Base-by-base conservation (phyloP, 1,139 yeast genomes). In the Suhomyces atakaporum region DNA sequence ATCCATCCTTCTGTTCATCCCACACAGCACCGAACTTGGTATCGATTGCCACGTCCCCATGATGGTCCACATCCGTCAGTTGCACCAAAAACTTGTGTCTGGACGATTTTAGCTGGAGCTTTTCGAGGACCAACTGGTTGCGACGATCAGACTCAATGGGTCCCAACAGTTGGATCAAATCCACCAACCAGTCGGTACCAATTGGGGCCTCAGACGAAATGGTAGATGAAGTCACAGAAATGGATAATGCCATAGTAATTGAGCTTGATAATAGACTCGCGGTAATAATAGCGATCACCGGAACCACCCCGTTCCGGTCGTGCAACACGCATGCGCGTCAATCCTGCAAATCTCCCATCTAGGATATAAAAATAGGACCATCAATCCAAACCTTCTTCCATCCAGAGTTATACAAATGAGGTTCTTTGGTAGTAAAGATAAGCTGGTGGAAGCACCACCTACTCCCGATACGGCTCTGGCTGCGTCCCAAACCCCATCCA, bases 1-100 rank as follows among this genome's bases (percentile, higher is more conserved):
- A 65, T 1, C 75, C 75, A 45, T 69, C 75, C 35, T 52, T 63
- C 7, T 53, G 55, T 5, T 51, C 35, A 32, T 69, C 74, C 75
- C 76, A 70, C 2, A 60, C 57, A 1, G 73, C 68, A 7, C 64
- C 68, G 39, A 66, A 57, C 16, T 53, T 54, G 2, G 69, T 46
- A 4, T 38, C 28, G 11, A 66, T 45, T 24, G 49, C 43, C n/a
- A 42, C 31, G 19, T 47, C 49, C 5, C 42, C 44, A 3, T 48
- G 35, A n/a, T 28, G 33, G n/a, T 25, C 18, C 5, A 63, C 38
- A 9, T 43, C 45, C 5, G 68, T 60, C 19, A 51, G 46, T 36
- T 62, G 65, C 10, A 63, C 60, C 32, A 66, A 44, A 43, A 62
- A 64, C 48, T 65, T 66, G 44, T 66, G 63, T 37, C 63, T 64